A percentile compares a stretch with the other conserved stretches of the same genome.
These are phyloP conservation scores for Rasamsonia emersonii DNA, from an alignment of 2,329 filamentous ascomycete species.

Conservation along the genomic window DNA sequence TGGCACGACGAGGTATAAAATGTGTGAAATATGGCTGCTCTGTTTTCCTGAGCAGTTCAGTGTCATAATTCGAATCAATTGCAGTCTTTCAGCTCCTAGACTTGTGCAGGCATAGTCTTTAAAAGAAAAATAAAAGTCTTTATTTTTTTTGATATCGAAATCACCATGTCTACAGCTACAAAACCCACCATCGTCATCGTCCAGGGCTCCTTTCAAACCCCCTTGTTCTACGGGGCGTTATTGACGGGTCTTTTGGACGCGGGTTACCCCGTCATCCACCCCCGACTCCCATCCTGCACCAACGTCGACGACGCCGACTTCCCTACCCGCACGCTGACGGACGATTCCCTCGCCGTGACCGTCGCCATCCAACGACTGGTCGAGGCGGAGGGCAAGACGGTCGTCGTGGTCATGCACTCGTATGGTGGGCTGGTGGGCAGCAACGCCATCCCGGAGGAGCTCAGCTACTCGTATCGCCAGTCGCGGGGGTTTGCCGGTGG, in stretches of 20 bases:
- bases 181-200: constrained; percentile 8
- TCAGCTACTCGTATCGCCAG: constrained; percentile 10
- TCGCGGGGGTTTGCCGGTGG: constrained; percentile 8
- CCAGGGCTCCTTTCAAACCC: constrained; percentile 7
- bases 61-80: too few species aligned
- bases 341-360: constrained; percentile 7
- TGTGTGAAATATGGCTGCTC: too few species aligned
- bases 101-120: too few species aligned
- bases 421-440: constrained; percentile 17
- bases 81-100: too few species aligned
- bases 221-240: constrained; percentile 5
- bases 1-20: too few species aligned
- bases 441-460: constrained; percentile 12
- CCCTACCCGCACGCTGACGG: constrained; percentile 5
- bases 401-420: constrained; percentile 17
- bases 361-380: constrained; percentile 11
- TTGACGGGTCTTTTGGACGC: constrained; percentile 2
- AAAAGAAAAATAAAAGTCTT: too few species aligned
- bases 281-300: constrained; percentile 7
- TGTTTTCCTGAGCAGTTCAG: too few species aligned
- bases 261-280: constrained; percentile 7
- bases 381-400: constrained; percentile 9
- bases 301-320: constrained; percentile 5
- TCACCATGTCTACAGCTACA: too few species aligned
- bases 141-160: too few species aligned